A percentile compares a stretch with the other conserved stretches of the same genome.
Evolutionary conservation across 2,329 filamentous ascomycete genomes (phyloP).

Genomic region (Colletotrichum liaoningense): DNA sequence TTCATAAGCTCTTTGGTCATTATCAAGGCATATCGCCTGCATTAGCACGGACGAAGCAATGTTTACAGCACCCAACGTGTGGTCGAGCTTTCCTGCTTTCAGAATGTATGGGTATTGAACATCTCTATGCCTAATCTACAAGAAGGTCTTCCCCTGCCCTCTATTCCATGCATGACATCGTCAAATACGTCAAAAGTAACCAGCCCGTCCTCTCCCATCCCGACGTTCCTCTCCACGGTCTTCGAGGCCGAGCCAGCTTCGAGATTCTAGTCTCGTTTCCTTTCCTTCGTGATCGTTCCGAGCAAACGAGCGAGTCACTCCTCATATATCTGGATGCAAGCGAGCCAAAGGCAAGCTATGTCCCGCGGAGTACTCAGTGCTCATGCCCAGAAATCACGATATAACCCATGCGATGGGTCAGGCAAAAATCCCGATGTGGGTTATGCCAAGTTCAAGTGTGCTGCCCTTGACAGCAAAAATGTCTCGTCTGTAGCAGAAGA

Average conservation of each 20-base stretch:
- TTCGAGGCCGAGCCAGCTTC: neutral
- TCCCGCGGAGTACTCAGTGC: neutral
- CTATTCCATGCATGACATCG: conserved; percentile 23
- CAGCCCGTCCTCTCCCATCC: neutral
- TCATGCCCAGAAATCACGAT: conserved; percentile 11
- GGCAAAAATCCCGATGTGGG: neutral
- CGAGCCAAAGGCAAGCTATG: neutral
- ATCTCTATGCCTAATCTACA: conserved; percentile 34
- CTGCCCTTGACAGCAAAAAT: neutral
- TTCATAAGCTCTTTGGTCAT: neutral
- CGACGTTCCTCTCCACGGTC: neutral
- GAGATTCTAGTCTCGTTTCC: neutral
- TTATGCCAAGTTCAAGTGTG: neutral
- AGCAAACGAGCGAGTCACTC: conserved; percentile 13
- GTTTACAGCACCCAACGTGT: neutral
- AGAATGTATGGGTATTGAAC: conserved; percentile 34
- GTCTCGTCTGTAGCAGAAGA: neutral
- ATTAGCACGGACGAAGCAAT: neutral
- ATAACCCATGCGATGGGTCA: neutral
- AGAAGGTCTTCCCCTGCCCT: conserved; percentile 17
- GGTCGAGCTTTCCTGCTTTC: neutral
- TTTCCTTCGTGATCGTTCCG: conserved; percentile 4
- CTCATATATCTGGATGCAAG: neutral
- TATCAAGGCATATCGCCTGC: neutral
- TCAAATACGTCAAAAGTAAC: conserved; percentile 25